A percentile compares a stretch with the other conserved stretches of the same genome.
These are phyloP conservation scores for Nicotiana knightiana DNA, from an alignment of 257 asterid genomes.

Conservation along the genomic window DNA sequence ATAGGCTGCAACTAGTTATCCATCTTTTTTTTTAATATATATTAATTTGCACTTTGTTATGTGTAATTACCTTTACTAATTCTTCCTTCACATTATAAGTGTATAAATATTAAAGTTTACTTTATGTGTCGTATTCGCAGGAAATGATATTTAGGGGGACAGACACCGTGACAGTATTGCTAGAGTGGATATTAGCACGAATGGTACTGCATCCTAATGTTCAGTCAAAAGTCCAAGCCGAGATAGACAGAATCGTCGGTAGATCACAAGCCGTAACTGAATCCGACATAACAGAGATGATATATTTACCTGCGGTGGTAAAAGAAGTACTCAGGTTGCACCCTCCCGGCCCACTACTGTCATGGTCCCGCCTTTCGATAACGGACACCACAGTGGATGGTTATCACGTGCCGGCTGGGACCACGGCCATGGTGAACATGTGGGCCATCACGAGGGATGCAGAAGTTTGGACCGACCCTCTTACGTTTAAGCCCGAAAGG, in stretches of 20 bases:
- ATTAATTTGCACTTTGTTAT: background rate
- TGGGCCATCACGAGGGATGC: slow-evolving; percentile 85
- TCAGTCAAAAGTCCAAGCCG: slow-evolving; percentile 52
- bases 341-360: slow-evolving; percentile 89
- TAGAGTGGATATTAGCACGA: slow-evolving; percentile 84
- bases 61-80: no score
- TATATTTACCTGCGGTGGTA: slow-evolving; percentile 58
- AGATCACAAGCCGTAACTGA: slow-evolving; percentile 43
- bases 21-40: no score
- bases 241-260: slow-evolving; percentile 53
- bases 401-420: slow-evolving; percentile 59
- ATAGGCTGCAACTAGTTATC: background rate
- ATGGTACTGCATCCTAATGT: slow-evolving; percentile 55
- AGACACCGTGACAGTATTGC: slow-evolving; percentile 64
- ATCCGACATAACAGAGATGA: slow-evolving; percentile 41
- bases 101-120: background rate
- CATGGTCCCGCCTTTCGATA: slow-evolving; percentile 76
- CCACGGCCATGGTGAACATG: slow-evolving; percentile 86
- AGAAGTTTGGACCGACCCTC: slow-evolving; percentile 48
- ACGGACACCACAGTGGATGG: slow-evolving; percentile 56
- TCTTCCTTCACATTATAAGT: no score
- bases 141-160: slow-evolving; percentile 91
- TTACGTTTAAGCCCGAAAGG: slow-evolving; percentile 53
- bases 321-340: slow-evolving; percentile 72
- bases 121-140: slow-evolving; percentile 20